Evolutionary conservation across 139 green algal genomes (phyloP).

Genomic region (Haematococcus lacustris): DNA sequence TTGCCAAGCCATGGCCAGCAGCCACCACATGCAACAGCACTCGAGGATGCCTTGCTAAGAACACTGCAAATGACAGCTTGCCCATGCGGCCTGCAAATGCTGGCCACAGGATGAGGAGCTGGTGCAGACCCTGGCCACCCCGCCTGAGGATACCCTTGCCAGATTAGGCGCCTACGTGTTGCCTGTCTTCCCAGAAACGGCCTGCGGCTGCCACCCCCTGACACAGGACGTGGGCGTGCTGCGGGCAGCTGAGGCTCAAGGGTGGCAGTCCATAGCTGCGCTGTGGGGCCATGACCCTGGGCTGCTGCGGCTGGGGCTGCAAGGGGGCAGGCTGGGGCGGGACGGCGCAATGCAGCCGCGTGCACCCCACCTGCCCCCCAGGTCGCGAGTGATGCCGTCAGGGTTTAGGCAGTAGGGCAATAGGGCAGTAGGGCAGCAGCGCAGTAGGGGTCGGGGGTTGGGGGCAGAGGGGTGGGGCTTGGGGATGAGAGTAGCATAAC

Average conservation of each 20-base stretch:
- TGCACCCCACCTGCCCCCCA: no score
- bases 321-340: no score
- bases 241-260: conserved; percentile 42
- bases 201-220: conserved; percentile 38
- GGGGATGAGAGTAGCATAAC: no score
- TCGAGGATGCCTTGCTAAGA: conserved; percentile 4
- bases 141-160: conserved; percentile 5
- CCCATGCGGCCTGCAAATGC: neutral
- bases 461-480: no score
- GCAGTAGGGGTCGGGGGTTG: no score
- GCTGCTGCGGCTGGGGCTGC: no score
- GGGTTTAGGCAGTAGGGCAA: no score
- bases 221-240: conserved; percentile 47
- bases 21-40: conserved; percentile 4
- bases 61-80: neutral
- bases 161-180: conserved; percentile 25
- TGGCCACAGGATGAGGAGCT: conserved; percentile 17
- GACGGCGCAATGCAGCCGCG: no score
- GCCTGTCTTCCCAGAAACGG: conserved; percentile 26
- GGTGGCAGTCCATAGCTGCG: conserved; percentile 18
- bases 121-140: conserved; percentile 9
- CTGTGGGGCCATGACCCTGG: conserved; percentile 20
- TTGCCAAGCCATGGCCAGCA: neutral
- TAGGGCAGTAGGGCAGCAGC: no score
- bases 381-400: no score